phyloP scores from a whole-genome alignment of 1,284 basidiomycete genomes.

The Butyriboletus regius region DNA sequence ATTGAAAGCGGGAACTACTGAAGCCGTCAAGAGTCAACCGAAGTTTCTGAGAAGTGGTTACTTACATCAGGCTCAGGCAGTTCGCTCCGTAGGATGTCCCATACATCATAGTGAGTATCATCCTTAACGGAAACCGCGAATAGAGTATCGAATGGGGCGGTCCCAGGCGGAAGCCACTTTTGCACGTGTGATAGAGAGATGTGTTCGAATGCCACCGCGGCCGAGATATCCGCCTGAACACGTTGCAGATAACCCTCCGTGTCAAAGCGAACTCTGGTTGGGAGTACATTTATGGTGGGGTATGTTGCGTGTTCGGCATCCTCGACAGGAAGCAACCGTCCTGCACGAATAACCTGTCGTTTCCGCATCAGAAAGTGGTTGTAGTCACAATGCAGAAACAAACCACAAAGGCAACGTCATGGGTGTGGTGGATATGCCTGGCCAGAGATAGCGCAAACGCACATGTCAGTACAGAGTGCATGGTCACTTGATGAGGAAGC shows the following conservation, averaged over 20 bases:
- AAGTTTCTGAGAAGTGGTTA: conserved; percentile 4
- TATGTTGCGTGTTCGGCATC: conserved; percentile 35
- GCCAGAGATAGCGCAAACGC: conserved; percentile 36
- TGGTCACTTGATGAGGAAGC: conserved; percentile 35
- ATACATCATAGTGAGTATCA: conserved; percentile 18
- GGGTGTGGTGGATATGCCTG: conserved; percentile 20
- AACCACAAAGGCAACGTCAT: conserved; percentile 44
- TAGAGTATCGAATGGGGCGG: conserved; percentile 37
- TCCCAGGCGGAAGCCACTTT: conserved; percentile 39
- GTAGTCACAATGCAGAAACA: conserved; percentile 15
- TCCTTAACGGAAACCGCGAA: conserved; percentile 42
- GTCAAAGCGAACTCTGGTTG: conserved; percentile 35
- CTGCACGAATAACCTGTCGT: conserved; percentile 42
- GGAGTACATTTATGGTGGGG: conserved; percentile 42
- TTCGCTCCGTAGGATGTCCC: conserved; percentile 34
- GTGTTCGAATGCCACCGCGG: conserved; percentile 39
- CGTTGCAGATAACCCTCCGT: conserved; percentile 26
- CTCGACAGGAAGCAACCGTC: conserved; percentile 40
- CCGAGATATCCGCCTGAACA: conserved; percentile 38
- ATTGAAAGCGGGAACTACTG: conserved; percentile 42
- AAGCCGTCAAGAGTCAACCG: neutral
- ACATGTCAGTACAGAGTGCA: conserved; percentile 41
- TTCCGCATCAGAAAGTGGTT: neutral
- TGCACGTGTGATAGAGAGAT: conserved; percentile 42
- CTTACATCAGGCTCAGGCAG: conserved; percentile 43